Percentiles rank a stretch among this genome's conserved stretches.
Evolutionary conservation across 306 rosid species (phyloP).

Genomic region (Bauhinia variegata): DNA sequence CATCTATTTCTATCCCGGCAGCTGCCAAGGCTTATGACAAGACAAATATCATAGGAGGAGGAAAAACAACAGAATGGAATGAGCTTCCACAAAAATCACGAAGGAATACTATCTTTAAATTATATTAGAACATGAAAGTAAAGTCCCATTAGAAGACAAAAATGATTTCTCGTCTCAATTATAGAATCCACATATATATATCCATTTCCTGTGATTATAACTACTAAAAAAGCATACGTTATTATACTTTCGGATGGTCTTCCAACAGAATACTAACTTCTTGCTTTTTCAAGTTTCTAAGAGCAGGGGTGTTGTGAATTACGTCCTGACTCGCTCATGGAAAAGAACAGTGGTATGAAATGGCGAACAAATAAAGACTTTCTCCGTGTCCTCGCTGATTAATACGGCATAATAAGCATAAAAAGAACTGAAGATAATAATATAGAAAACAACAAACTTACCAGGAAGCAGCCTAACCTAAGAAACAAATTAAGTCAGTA

Average conservation of each 20-base stretch:
- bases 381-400: neutral
- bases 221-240: no score
- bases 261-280: neutral
- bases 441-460: no score
- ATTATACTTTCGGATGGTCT: neutral
- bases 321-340: neutral
- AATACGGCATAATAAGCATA: constrained; percentile 9
- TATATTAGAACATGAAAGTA: constrained; percentile 11
- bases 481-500: neutral
- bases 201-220: neutral
- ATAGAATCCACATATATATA: constrained; percentile 16
- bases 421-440: neutral
- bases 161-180: neutral
- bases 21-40: constrained; percentile 36
- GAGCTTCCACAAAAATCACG: constrained; percentile 14
- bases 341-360: constrained; percentile 2
- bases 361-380: constrained; percentile 15
- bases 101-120: constrained; percentile 20
- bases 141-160: neutral
- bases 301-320: neutral
- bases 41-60: constrained; percentile 28
- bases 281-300: neutral
- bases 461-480: neutral
- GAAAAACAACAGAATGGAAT: constrained; percentile 7
- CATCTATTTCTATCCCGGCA: constrained; percentile 58